Evolutionary conservation across 2,329 filamentous ascomycete genomes (phyloP).

Genomic region (Mycocentrospora acerina): DNA sequence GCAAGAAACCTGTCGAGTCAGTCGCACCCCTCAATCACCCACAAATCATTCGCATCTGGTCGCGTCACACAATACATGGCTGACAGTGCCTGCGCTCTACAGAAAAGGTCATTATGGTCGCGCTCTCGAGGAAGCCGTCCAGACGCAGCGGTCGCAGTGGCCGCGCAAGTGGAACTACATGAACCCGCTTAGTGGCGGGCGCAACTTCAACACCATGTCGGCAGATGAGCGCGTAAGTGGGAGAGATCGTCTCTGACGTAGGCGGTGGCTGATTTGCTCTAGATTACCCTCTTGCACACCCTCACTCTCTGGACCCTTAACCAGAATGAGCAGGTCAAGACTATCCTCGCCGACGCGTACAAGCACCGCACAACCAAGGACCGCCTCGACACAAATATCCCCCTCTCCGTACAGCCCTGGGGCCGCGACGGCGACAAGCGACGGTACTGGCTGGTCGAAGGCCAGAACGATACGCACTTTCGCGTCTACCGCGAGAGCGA

Average conservation of each 20-base stretch:
- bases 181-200: slow-evolving; percentile 79
- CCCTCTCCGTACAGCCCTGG: slow-evolving; percentile 87
- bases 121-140: slow-evolving; percentile 89
- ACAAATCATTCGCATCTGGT: slow-evolving; percentile 14
- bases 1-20: slow-evolving; percentile 98
- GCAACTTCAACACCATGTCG: slow-evolving; percentile 79
- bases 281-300: slow-evolving; percentile 82
- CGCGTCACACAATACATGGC: slow-evolving; percentile 20
- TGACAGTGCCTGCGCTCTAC: slow-evolving; percentile 35
- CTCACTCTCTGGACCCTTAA: slow-evolving; percentile 87
- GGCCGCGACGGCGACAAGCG: slow-evolving; percentile 87
- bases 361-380: slow-evolving; percentile 75
- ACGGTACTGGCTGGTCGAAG: slow-evolving; percentile 91
- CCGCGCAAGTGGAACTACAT: slow-evolving; percentile 76
- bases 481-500: slow-evolving; percentile 93
- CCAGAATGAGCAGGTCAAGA: slow-evolving; percentile 80
- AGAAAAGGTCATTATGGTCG: slow-evolving; percentile 91
- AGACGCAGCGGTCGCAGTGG: slow-evolving; percentile 86
- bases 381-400: slow-evolving; percentile 76
- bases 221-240: slow-evolving; percentile 73
- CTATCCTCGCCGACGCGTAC: slow-evolving; percentile 74
- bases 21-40: slow-evolving; percentile 43
- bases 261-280: slow-evolving; percentile 22
- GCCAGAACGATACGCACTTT: slow-evolving; percentile 90
- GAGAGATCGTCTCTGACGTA: slow-evolving; percentile 2